Percentiles rank a stretch among this genome's conserved stretches.
Evolutionary conservation across 106 monocot species (phyloP).

Genomic region (Cymbidium sinense): DNA sequence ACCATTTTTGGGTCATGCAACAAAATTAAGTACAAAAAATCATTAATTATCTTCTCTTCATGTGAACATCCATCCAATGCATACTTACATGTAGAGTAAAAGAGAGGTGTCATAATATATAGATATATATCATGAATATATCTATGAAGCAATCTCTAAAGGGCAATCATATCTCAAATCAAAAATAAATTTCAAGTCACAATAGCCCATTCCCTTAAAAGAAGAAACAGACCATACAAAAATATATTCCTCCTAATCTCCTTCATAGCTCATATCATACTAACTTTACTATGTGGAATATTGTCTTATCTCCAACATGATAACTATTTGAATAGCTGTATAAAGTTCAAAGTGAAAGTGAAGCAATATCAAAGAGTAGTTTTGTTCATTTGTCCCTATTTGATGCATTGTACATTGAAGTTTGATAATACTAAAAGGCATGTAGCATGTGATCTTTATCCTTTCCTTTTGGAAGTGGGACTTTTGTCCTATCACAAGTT

Average conservation of each 20-base stretch:
- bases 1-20: too few relatives aligned
- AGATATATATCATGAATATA: too few relatives aligned
- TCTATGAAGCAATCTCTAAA: too few relatives aligned
- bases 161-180: too few relatives aligned
- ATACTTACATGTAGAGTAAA: background rate
- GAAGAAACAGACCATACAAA: background rate
- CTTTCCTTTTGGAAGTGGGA: background rate
- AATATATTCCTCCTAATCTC: background rate
- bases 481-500: background rate
- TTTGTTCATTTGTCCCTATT: background rate
- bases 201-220: background rate
- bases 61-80: background rate
- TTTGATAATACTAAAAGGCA: background rate
- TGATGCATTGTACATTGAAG: background rate
- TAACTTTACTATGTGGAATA: background rate
- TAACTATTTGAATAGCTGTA: background rate
- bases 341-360: background rate
- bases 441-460: background rate
- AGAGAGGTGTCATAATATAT: conserved; percentile 1
- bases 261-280: background rate
- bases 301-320: background rate
- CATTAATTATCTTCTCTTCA: background rate
- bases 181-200: too few relatives aligned
- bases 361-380: background rate
- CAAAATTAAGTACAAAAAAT: too few relatives aligned